Base-by-base conservation (phyloP, 345 rosid species). In the Nasturtium officinale region DNA sequence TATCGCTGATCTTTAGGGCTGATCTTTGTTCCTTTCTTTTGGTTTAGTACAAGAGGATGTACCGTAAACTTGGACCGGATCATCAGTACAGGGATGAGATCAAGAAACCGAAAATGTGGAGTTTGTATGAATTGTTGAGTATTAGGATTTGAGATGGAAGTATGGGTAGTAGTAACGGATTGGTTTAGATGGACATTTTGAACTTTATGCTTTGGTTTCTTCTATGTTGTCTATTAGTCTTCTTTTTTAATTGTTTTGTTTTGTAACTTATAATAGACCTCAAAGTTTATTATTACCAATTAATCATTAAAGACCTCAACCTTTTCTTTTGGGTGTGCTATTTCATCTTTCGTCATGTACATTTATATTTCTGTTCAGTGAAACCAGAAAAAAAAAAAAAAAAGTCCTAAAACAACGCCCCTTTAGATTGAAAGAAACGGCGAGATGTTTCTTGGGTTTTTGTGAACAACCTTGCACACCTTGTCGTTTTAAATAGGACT, bases 31-130 rank as follows among this genome's bases (percentile, higher is more conserved):
- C n/a, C 20, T 63, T 43, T n/a, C n/a, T 13, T 73, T 77, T 42
- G 60, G 64, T 82, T 58, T 83, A 90, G 95, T 90, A 32, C 92
- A 82, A 89, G 91, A 88, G 78, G 94, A 90, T 81, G 90, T 84
- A 67, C 83, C 80, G 9, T 86, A 72, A 82, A 30, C 67, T 30
- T 70, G 54, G 67, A 70, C 33, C 33, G 9, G 65, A 50, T n/a
- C 71, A 67, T 53, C 17, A 17, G 28, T 23, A 12, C 56, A 64
- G 2, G 21, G 42, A 46, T 23, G 35, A 29, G 65, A 17, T 43
- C 37, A 53, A 52, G 70, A 71, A 64, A 53, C 37, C 21, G 13
- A 48, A 29, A 29, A 35, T 54, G 42, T 77, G 65, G 47, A 28
- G 70, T 30, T 62, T 68, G 67, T 68, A 35, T 47, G 72, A 23